Percentiles rank a stretch among this genome's conserved stretches.
These are phyloP conservation scores for Bothriochloa decipiens DNA, from an alignment of 176 grass and related monocot genomes.

Conservation along the genomic window DNA sequence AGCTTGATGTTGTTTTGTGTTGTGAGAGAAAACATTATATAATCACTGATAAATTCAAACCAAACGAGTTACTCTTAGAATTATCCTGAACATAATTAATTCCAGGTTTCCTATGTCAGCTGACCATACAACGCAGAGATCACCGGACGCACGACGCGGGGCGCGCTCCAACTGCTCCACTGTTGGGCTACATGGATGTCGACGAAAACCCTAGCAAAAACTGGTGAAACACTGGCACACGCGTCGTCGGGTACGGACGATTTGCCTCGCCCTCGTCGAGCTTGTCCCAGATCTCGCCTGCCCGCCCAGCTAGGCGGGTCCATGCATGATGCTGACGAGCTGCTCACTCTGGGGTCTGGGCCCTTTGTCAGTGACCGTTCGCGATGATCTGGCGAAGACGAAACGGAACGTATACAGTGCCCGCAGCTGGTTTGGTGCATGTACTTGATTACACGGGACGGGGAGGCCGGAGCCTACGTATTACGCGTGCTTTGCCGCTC, in stretches of 20 bases:
- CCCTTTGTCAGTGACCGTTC: background rate
- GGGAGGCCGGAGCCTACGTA: too few relatives aligned
- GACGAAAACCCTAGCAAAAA: conserved; percentile 26
- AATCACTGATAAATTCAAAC: too few relatives aligned
- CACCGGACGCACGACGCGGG: background rate
- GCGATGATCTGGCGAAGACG: background rate
- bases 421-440: too few relatives aligned
- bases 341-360: background rate
- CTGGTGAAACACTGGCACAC: background rate
- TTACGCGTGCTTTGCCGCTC: background rate
- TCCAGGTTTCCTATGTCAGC: too few relatives aligned
- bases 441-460: background rate
- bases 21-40: too few relatives aligned
- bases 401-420: background rate
- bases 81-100: too few relatives aligned
- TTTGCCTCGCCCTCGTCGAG: background rate
- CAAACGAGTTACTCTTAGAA: too few relatives aligned
- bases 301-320: background rate
- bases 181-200: conserved; percentile 31
- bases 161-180: conserved; percentile 35
- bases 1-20: too few relatives aligned
- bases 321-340: background rate
- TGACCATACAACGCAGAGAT: background rate
- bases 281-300: background rate
- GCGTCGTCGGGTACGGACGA: conserved; percentile 9